Conservation (phyloP, 1,139 yeast genomes). For the Diutina scorzettiae region DNA sequence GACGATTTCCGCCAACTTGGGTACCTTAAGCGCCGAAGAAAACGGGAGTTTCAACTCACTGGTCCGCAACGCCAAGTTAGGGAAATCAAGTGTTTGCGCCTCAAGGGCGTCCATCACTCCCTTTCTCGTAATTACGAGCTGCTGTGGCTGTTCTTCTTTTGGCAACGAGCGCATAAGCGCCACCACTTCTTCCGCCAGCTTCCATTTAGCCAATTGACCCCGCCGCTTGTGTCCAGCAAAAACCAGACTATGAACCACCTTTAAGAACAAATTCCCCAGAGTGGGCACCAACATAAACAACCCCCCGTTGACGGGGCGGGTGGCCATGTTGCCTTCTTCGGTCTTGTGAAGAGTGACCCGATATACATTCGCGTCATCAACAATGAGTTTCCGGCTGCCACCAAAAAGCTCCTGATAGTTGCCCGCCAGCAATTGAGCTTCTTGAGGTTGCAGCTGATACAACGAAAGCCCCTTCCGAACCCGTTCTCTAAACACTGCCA, state of each 20-base stretch:
- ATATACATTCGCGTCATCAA: slow-evolving; percentile 90
- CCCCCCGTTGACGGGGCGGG: slow-evolving; percentile 91
- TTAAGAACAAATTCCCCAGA: slow-evolving; percentile 79
- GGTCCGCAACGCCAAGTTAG: slow-evolving; percentile 80
- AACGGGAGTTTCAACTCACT: slow-evolving; percentile 87
- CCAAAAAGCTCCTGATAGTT: slow-evolving; percentile 87
- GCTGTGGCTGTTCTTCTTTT: slow-evolving; percentile 89
- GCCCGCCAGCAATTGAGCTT: slow-evolving; percentile 77
- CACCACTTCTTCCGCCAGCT: slow-evolving; percentile 95
- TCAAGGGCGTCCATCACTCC: slow-evolving; percentile 92
- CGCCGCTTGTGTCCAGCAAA: slow-evolving; percentile 97
- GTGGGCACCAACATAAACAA: slow-evolving; percentile 82
- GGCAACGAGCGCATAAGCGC: slow-evolving; percentile 84
- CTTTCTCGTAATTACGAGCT: slow-evolving; percentile 78
- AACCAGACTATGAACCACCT: slow-evolving; percentile 84
- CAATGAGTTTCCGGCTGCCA: slow-evolving; percentile 68
- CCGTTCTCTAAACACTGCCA: slow-evolving; percentile 84
- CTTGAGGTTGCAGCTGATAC: slow-evolving; percentile 89
- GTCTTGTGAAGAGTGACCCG: slow-evolving; percentile 91
- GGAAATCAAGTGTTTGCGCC: slow-evolving; percentile 94
- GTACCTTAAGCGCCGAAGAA: slow-evolving; percentile 74
- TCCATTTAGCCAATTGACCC: slow-evolving; percentile 94
- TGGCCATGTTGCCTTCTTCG: slow-evolving; percentile 83
- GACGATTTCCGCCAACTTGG: slow-evolving; percentile 68
- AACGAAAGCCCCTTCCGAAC: slow-evolving; percentile 88